A percentile compares a stretch with the other conserved stretches of the same genome.
Conservation (phyloP, 352 stramenopile species). For the Globisporangium sylvaticum region DNA sequence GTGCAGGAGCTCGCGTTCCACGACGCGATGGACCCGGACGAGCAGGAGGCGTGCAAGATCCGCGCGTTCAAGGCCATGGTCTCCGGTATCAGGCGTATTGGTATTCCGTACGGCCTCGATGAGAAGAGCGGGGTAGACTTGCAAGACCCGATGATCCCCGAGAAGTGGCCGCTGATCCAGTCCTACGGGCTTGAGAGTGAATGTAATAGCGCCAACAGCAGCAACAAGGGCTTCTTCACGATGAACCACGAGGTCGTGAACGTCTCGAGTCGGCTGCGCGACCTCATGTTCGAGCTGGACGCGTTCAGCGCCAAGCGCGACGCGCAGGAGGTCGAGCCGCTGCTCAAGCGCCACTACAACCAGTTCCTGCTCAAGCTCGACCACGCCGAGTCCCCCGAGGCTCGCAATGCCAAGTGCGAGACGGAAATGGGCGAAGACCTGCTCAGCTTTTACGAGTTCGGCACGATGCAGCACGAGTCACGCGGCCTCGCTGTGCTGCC, state of each 20-base stretch:
- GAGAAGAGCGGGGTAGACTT: slow-evolving; percentile 24
- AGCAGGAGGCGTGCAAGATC: slow-evolving; percentile 71
- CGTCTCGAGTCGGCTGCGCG: slow-evolving; percentile 31
- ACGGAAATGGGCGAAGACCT: slow-evolving; percentile 60
- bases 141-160: slow-evolving; percentile 46
- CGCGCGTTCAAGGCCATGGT: slow-evolving; percentile 65
- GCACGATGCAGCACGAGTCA: slow-evolving; percentile 56
- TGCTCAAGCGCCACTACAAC: slow-evolving; percentile 55
- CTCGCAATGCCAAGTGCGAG: slow-evolving; percentile 39
- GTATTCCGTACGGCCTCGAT: slow-evolving; percentile 52
- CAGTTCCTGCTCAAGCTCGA: slow-evolving; percentile 72
- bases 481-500: slow-evolving; percentile 27
- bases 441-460: slow-evolving; percentile 78
- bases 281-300: slow-evolving; percentile 45
- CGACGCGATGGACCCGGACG: slow-evolving; percentile 61
- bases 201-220: not conserved
- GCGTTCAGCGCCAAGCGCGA: slow-evolving; percentile 50
- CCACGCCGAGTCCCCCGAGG: slow-evolving; percentile 44
- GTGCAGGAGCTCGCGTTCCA: slow-evolving; percentile 63
- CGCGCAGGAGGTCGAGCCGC: slow-evolving; percentile 42
- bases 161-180: slow-evolving; percentile 78
- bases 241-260: slow-evolving; percentile 74
- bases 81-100: slow-evolving; percentile 33
- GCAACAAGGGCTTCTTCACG: slow-evolving; percentile 61
- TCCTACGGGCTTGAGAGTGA: slow-evolving; percentile 55